Conservation (phyloP, 345 rosid species). For the Nasturtium officinale region DNA sequence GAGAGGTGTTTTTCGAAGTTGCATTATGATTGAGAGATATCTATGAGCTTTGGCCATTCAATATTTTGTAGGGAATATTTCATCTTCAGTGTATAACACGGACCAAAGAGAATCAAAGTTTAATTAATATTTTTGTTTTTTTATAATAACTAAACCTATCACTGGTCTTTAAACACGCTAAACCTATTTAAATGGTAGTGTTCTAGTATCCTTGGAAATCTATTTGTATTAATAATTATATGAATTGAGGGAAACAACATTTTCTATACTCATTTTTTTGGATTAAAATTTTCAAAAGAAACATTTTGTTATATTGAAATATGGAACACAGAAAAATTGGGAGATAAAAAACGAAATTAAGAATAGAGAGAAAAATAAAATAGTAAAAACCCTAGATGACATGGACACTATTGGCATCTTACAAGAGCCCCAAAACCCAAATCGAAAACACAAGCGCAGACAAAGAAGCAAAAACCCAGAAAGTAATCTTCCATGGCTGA, state of each 20-base stretch:
- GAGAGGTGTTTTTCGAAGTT: conserved; percentile 6
- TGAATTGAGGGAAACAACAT: neutral
- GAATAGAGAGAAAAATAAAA: neutral
- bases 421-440: conserved; percentile 7
- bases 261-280: neutral
- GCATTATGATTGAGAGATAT: conserved; percentile 27
- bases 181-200: neutral
- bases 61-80: conserved; percentile 15
- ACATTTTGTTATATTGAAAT: no score
- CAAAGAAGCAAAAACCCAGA: neutral
- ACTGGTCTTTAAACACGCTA: neutral
- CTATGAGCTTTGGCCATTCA: conserved; percentile 20
- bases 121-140: neutral
- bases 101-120: neutral
- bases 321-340: neutral
- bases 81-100: conserved; percentile 25
- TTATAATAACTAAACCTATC: neutral
- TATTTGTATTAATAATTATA: neutral
- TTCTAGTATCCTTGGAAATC: neutral
- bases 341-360: neutral
- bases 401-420: conserved; percentile 18
- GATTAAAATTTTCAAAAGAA: no score
- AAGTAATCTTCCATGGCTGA: conserved; percentile 30
- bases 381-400: conserved; percentile 30
- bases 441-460: conserved; percentile 17